Evolutionary conservation across 805 yeast species (phyloP).

Genomic region (Saccharomyces kudriavzevii): DNA sequence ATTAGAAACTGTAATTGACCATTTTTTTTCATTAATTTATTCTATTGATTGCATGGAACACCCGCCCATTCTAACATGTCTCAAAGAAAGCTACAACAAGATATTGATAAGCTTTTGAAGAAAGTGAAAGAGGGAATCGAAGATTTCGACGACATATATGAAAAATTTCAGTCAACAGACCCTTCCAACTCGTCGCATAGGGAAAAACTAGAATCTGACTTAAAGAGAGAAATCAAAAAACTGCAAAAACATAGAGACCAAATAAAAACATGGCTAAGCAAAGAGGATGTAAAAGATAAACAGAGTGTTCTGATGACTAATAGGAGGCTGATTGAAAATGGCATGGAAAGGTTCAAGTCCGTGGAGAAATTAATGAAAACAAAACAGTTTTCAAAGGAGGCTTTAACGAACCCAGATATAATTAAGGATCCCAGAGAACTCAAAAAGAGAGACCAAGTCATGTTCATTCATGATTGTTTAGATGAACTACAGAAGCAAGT

Average conservation of each 20-base stretch:
- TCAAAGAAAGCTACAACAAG: constrained; percentile 46
- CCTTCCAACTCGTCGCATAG: constrained; percentile 66
- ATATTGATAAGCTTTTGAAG: constrained; percentile 87
- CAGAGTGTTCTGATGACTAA: constrained; percentile 67
- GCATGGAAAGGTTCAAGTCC: constrained; percentile 93
- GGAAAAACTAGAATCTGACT: constrained; percentile 85
- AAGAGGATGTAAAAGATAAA: constrained; percentile 86
- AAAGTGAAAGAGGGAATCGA: constrained; percentile 88
- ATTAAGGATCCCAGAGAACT: constrained; percentile 68
- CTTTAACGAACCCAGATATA: constrained; percentile 61
- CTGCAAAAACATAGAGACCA: constrained; percentile 90
- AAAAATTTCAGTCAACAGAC: constrained; percentile 72
- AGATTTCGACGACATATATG: constrained; percentile 77
- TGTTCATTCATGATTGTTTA: constrained; percentile 60
- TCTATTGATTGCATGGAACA: not conserved
- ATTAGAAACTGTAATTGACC: not conserved
- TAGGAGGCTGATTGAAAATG: constrained; percentile 56
- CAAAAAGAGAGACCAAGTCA: constrained; percentile 64
- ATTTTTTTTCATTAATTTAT: not conserved
- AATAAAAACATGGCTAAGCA: constrained; percentile 88
- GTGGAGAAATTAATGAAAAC: constrained; percentile 90
- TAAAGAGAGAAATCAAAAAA: constrained; percentile 91
- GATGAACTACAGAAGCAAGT: constrained; percentile 78
- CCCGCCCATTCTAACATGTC: constrained; percentile 30
- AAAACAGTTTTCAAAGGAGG: constrained; percentile 90